Evolutionary conservation across 2,329 filamentous ascomycete species (phyloP), one percentile per base, ranked within the genome.

Genomic region (Colletotrichum brevisporum): DNA sequence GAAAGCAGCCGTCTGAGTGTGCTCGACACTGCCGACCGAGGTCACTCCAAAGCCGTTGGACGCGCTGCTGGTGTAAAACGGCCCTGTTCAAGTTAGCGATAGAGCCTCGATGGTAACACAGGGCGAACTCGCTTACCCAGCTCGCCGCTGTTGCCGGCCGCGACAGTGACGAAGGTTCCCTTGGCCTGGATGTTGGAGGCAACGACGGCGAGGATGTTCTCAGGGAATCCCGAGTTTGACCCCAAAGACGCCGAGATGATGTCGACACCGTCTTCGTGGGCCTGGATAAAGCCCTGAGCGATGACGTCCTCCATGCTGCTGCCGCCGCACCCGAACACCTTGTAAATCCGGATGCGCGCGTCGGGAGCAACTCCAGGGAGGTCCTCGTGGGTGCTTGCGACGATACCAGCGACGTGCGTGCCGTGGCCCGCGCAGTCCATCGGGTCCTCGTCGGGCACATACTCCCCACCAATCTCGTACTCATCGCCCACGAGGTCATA

Each of bases 361-460:
- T 78, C 78, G 1, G 81, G 83, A 0, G 81, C 81, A 21, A 80
- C 82, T 43, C 82, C 83, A 41, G 77, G 77, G 64, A 82, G 79
- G n/a, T 78, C 76, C 39, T 77, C 75, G 0, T 73, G 72, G 66
- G 81, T 26, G 50, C 64, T 60, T 5, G 52, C 50, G 1, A 67
- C 58, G 41, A 62, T 67, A 18, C 68, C 64, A 52, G 55, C 55
- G 3, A 57, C 55, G 4, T 57, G 55, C 6, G 55, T 57, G 0
- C 55, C 55, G 0, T 57, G 73, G 1, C 73, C 72, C 45, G 78
- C 79, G 62, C 78, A 77, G 59, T 81, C 77, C 36, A 77, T 78
- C 12, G 83, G 83, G 60, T 85, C 82, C 1, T 73, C 60, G 45
- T 82, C 81, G 0, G 83, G 82, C 2, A 64, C 47, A n/a, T 73